Evolutionary conservation across 108 stramenopile genomes (phyloP), one percentile per base, ranked within the genome.

Genomic region (Fistulifera pelliculosa): DNA sequence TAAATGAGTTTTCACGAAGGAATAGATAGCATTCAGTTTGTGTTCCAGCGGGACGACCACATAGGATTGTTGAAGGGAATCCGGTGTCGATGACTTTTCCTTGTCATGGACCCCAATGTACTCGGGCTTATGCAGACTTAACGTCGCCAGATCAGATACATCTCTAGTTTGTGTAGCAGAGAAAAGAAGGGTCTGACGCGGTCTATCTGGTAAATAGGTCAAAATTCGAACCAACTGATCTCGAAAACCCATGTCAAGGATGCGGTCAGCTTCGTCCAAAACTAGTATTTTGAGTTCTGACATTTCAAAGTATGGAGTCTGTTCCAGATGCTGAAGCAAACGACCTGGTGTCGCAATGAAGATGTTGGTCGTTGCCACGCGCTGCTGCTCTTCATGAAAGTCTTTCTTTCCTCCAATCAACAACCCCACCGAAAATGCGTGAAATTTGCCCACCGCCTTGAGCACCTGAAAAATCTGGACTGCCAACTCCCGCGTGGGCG

Each of bases 401-500:
- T 96, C 96, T 44, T 93, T 94, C 47, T 93, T 94, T 6, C 99
- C 99, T 27, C 99, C 99, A 19, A 94, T 94, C 27, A 99, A 52
- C 44, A 99, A 62, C 17, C 96, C 99, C 24, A 95, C 95, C 4
- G 96, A 82, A 47, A 98, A 85, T 59, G 69, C 42, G 60, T 99
- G 99, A 54, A 71, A 65, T 39, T 79, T 77, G 6, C 96, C 97
- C 25, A 96, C 77, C 43, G 60, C 54, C 1, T 90, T 75, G 23
- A 99, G 73, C 2, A 98, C 96, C 47, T 96, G 89, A 64, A 96
- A 98, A 35, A 94, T 98, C 63, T 99, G 98, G 22, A 96, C 76
- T n/a, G 97, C 97, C n/a, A 99, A 66, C 68, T 99, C 99, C n/a
- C 99, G 76, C 38, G 99, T 99, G 0, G 99, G 99, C 6, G 90